Base-by-base conservation (phyloP, 768 basidiomycete species). In the Mrakia frigida region DNA sequence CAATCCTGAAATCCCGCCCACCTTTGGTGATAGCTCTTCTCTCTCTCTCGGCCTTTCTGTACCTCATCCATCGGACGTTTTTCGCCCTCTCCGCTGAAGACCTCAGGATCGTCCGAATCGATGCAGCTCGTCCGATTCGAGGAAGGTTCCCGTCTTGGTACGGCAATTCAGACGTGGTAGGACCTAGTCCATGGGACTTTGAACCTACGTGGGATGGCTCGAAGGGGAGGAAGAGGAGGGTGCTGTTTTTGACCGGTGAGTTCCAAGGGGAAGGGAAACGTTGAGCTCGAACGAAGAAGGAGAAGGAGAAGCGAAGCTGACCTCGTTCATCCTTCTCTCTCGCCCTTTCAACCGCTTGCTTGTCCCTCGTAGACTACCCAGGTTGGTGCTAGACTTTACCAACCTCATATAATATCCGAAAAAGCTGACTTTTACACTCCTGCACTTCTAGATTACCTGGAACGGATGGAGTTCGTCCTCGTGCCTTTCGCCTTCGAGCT, bases 191-290 rank as follows among this genome's bases (percentile, higher is more conserved):
- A 5, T 78, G 73, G 68, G 77, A 78, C 33, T 74, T 53, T 46
- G 33, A 43, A 3, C 28, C 76, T 0, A 31, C 16, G 0, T 74
- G 73, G 73, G 73, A 74, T 53, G 60, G 68, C 1, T 25, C n/a
- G 11, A 23, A 53, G 4, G 70, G 76, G 10, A 46, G 77, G 28
- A 74, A 73, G 35, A 70, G 60, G 39, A 68, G 77, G 28, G 31
- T 78, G 1, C 33, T 78, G n/a, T 78, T 74, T 31, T 43, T 78
- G 65, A 78, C 77, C 16, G 77, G 77, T 74, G 33, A 73, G 76
- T 77, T 1, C 23, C 2, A 6, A 61, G 18, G 16, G 13, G 13
- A 7, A 18, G 37, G 50, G 53, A 70, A 41, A n/a, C 13, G 39
- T n/a, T 10, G 7, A 28, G n/a, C 21, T 52, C 9, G 33, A 14